Evolutionary conservation across 495 filamentous ascomycete species (phyloP).

Genomic region (Talaromyces nanjingensis): DNA sequence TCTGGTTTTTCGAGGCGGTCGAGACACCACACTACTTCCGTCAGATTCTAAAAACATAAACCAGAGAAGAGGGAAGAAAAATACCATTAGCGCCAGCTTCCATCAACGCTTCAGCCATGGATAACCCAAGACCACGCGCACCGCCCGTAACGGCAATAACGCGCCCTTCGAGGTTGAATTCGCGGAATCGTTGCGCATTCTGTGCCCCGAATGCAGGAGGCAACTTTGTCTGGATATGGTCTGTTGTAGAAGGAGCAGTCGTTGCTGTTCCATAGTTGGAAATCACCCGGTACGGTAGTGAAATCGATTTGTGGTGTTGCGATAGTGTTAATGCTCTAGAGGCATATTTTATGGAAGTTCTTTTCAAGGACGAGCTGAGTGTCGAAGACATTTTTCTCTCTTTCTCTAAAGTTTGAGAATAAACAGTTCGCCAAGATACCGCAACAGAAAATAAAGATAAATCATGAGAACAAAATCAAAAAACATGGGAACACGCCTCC

Average conservation of each 20-base stretch:
- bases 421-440: neutral
- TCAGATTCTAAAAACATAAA: neutral
- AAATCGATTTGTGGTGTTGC: neutral
- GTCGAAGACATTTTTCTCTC: neutral
- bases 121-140: slow-evolving; percentile 55
- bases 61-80: neutral
- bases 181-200: slow-evolving; percentile 24
- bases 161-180: slow-evolving; percentile 50
- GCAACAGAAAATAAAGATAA: neutral
- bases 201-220: slow-evolving; percentile 19
- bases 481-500: neutral
- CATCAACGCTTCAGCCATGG: slow-evolving; percentile 61
- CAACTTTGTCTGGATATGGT: slow-evolving; percentile 30
- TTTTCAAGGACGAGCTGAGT: neutral
- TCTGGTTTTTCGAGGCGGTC: slow-evolving; percentile 49
- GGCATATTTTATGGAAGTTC: neutral
- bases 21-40: slow-evolving; percentile 51
- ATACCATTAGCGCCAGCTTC: slow-evolving; percentile 62
- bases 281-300: neutral
- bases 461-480: neutral
- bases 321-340: neutral
- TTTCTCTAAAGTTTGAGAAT: neutral
- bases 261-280: neutral
- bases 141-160: slow-evolving; percentile 59
- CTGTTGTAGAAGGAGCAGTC: slow-evolving; percentile 3